These are phyloP conservation scores for Calocybe cyanea DNA, from an alignment of 768 basidiomycete genomes.

Conservation along the genomic window DNA sequence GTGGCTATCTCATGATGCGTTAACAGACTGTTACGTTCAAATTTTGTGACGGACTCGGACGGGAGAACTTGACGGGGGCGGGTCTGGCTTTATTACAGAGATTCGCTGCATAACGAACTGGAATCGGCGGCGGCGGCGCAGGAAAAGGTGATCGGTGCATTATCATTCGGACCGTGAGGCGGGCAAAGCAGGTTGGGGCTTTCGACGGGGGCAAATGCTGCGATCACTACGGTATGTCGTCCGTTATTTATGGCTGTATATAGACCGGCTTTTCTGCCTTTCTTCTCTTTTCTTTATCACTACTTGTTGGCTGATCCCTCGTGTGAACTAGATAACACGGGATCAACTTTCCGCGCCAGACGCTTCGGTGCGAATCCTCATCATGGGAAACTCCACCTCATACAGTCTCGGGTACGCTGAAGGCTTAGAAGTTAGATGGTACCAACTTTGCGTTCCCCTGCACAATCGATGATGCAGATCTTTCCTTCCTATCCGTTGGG, in stretches of 20 bases:
- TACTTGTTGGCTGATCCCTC: too few species aligned
- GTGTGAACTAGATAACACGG: constrained; percentile 12
- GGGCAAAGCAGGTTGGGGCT: constrained; percentile 32
- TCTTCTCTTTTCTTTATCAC: too few species aligned
- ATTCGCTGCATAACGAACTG: constrained; percentile 35
- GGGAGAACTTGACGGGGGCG: constrained; percentile 31
- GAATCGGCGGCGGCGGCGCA: constrained; percentile 21
- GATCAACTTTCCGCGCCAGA: constrained; percentile 18
- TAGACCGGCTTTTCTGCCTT: background rate
- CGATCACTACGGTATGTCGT: constrained; percentile 23
- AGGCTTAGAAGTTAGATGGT: constrained; percentile 16
- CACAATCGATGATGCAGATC: constrained; percentile 27
- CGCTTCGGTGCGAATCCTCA: constrained; percentile 25
- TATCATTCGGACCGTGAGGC: constrained; percentile 24
- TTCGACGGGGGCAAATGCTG: constrained; percentile 26
- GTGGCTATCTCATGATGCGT: constrained; percentile 32
- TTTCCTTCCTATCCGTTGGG: constrained; percentile 32
- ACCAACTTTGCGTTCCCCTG: constrained; percentile 21
- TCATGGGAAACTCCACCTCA: constrained; percentile 24
- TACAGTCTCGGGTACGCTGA: constrained; percentile 33
- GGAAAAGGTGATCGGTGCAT: constrained; percentile 19
- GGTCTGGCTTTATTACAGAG: constrained; percentile 33
- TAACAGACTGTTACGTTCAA: constrained; percentile 35
- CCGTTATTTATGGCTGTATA: too few species aligned
- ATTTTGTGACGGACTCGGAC: constrained; percentile 31